phyloP scores from a whole-genome alignment of 306 rosid species.

The Acacia melanoxylon region DNA sequence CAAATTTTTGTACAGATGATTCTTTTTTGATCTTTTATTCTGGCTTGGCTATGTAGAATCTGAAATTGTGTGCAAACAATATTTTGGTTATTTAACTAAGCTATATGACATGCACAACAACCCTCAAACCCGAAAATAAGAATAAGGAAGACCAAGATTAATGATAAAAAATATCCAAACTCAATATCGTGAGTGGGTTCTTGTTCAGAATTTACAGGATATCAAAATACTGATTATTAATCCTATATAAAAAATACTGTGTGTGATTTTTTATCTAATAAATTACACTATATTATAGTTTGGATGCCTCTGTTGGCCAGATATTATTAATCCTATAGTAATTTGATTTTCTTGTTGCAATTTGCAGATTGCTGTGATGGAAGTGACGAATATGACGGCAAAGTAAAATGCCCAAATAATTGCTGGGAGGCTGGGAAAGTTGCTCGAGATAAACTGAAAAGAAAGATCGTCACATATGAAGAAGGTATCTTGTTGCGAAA shows the following conservation, averaged over 20 bases:
- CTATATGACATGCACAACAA: background rate
- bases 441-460: conserved; percentile 75
- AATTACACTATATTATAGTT: conserved; percentile 6
- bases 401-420: conserved; percentile 76
- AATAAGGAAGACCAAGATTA: background rate
- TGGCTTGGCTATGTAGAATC: background rate
- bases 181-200: background rate
- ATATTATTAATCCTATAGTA: conserved; percentile 25
- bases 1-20: background rate
- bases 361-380: conserved; percentile 97
- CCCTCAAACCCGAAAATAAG: background rate
- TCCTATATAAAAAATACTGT: background rate
- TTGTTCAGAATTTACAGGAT: conserved; percentile 24
- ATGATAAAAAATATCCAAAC: background rate
- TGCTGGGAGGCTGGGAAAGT: conserved; percentile 99
- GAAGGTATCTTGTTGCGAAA: conserved; percentile 73
- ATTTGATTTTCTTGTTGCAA: conserved; percentile 25
- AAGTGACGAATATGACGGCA: conserved; percentile 81
- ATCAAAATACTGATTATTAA: background rate
- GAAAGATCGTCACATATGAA: conserved; percentile 71
- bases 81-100: conserved; percentile 1
- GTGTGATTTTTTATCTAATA: background rate
- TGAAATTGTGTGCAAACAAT: background rate
- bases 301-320: conserved; percentile 14
- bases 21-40: background rate